These are phyloP conservation scores for Neonectria hederae DNA, from an alignment of 2,329 filamentous ascomycete genomes.

Conservation along the genomic window DNA sequence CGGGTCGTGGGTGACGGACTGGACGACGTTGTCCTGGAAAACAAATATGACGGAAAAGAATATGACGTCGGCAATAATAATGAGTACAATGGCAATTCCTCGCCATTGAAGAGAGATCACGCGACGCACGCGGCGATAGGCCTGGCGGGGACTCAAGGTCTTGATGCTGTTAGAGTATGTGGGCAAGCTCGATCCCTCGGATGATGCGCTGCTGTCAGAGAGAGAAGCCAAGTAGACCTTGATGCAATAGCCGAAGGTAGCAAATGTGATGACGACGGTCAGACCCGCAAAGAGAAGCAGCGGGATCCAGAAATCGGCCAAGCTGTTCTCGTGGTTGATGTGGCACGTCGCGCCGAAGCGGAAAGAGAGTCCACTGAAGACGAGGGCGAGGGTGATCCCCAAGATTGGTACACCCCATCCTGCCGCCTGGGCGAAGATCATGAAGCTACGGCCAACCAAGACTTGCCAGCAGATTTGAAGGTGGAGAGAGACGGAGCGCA, in stretches of 20 bases:
- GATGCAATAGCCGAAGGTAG: slow-evolving; percentile 91
- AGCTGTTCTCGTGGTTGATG: slow-evolving; percentile 87
- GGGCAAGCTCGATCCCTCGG: slow-evolving; percentile 76
- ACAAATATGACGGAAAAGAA: slow-evolving; percentile 95
- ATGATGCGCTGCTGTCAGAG: slow-evolving; percentile 75
- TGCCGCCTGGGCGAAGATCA: slow-evolving; percentile 80
- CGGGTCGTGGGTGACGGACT: slow-evolving; percentile 64
- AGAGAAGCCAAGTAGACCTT: slow-evolving; percentile 92
- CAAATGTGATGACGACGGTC: slow-evolving; percentile 82
- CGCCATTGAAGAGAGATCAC: slow-evolving; percentile 95
- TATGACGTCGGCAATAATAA: slow-evolving; percentile 90
- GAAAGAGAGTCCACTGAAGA: slow-evolving; percentile 91
- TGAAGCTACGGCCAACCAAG: slow-evolving; percentile 86
- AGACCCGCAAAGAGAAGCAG: slow-evolving; percentile 79
- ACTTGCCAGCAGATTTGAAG: slow-evolving; percentile 98
- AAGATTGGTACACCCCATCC: slow-evolving; percentile 87
- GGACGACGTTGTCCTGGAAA: slow-evolving; percentile 79
- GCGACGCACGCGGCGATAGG: slow-evolving; percentile 85
- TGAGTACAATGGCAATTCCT: slow-evolving; percentile 86
- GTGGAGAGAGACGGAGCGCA: slow-evolving; percentile 90
- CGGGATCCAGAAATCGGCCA: slow-evolving; percentile 91
- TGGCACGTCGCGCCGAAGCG: slow-evolving; percentile 92
- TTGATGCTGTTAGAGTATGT: slow-evolving; percentile 76
- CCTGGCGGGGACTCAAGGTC: slow-evolving; percentile 83
- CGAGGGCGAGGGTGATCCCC: slow-evolving; percentile 78